phyloP scores from a whole-genome alignment of 495 filamentous ascomycete species.

The Lophiotrema nucula region DNA sequence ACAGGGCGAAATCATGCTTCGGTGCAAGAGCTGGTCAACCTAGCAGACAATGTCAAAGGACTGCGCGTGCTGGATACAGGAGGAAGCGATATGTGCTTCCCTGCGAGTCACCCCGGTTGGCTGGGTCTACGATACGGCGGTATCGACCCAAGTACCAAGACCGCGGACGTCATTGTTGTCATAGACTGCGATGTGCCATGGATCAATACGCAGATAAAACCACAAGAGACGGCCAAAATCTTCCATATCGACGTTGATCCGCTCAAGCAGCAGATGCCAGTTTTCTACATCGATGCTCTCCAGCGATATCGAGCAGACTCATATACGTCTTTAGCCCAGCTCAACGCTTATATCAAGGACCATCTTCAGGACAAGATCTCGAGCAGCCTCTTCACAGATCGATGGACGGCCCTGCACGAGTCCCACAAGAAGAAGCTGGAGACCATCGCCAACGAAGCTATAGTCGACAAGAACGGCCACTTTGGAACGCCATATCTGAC shows the following conservation, averaged over 20 bases:
- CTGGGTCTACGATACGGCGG: slow-evolving; percentile 72
- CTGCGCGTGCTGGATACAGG: slow-evolving; percentile 84
- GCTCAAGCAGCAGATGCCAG: slow-evolving; percentile 46
- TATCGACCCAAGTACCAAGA: slow-evolving; percentile 67
- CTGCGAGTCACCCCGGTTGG: slow-evolving; percentile 53
- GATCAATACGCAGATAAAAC: slow-evolving; percentile 60
- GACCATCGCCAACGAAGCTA: slow-evolving; percentile 56
- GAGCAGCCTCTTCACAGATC: slow-evolving; percentile 36
- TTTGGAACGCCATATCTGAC: slow-evolving; percentile 73
- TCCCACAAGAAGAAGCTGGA: slow-evolving; percentile 61
- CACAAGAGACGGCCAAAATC: slow-evolving; percentile 37
- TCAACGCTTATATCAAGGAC: slow-evolving; percentile 54
- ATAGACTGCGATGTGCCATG: slow-evolving; percentile 78
- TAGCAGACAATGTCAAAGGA: slow-evolving; percentile 76
- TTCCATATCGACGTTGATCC: slow-evolving; percentile 45
- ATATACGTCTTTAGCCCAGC: slow-evolving; percentile 67
- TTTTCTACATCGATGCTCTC: slow-evolving; percentile 74
- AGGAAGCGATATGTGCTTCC: slow-evolving; percentile 95
- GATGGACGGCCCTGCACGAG: slow-evolving; percentile 58
- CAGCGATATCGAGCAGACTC: slow-evolving; percentile 75
- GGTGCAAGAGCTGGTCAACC: slow-evolving; percentile 67
- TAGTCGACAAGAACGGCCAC: slow-evolving; percentile 57
- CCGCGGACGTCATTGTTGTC: slow-evolving; percentile 81
- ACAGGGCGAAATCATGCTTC: slow-evolving; percentile 71
- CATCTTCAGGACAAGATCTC: slow-evolving; percentile 39